Conservation (phyloP, 148 eudicot species). For the Silene uniflora region DNA sequence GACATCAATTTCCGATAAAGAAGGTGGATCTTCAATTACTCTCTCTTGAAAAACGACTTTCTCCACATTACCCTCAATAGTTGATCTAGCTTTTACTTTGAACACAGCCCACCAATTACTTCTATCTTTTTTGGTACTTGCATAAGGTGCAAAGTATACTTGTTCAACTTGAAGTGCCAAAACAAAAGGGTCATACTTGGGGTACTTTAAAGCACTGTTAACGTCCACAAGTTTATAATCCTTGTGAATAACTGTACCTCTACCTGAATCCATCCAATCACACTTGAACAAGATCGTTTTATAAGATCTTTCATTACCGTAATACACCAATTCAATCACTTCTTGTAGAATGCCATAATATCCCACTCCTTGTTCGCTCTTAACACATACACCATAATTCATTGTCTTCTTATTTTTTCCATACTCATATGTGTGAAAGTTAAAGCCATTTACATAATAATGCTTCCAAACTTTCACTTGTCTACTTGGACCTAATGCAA, state of each 20-base stretch:
- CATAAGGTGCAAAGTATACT: background rate
- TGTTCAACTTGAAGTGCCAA: background rate
- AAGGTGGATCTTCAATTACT: background rate
- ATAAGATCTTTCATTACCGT: background rate
- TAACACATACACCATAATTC: constrained; percentile 3
- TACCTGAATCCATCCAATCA: background rate
- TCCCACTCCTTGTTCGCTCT: constrained; percentile 2
- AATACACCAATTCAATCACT: background rate
- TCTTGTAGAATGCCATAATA: background rate
- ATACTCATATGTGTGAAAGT: too few species aligned
- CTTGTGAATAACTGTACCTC: background rate
- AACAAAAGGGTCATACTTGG: background rate
- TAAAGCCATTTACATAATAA: background rate
- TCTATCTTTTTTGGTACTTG: background rate
- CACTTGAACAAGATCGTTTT: background rate
- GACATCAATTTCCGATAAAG: too few species aligned
- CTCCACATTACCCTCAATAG: background rate
- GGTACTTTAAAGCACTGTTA: background rate
- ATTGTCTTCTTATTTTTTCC: background rate
- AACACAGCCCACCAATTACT: background rate
- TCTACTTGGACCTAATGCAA: background rate
- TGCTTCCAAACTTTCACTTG: background rate
- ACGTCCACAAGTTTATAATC: background rate
- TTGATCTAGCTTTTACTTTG: background rate
- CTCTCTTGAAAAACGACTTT: background rate